Percentiles rank a stretch among this genome's conserved stretches.
Conservation (phyloP, 2,329 filamentous ascomycete genomes). For the Dactylellina parvicollis region DNA sequence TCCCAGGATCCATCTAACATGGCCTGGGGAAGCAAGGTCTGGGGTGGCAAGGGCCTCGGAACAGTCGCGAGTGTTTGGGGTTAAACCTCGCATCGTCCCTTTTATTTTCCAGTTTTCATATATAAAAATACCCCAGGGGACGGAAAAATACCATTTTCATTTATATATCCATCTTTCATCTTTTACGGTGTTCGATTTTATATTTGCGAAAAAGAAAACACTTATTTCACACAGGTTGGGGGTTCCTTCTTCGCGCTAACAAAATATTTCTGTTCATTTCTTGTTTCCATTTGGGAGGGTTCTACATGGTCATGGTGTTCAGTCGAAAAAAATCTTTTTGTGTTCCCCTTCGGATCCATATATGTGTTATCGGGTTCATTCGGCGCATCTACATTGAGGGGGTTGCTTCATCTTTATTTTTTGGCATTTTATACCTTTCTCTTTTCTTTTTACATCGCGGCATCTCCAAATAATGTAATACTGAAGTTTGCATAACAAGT, state of each 20-base stretch:
- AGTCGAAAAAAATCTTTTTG: slow-evolving; percentile 52
- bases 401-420: slow-evolving; percentile 48
- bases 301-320: slow-evolving; percentile 55
- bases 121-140: slow-evolving; percentile 45
- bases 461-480: slow-evolving; percentile 55
- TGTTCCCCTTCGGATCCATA: slow-evolving; percentile 54
- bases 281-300: slow-evolving; percentile 54
- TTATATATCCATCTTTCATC: slow-evolving; percentile 54
- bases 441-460: slow-evolving; percentile 49
- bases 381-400: slow-evolving; percentile 54
- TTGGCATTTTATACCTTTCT: slow-evolving; percentile 50
- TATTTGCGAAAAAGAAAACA: slow-evolving; percentile 52
- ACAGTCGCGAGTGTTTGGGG: slow-evolving; percentile 58
- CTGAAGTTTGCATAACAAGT: slow-evolving; percentile 53
- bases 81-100: slow-evolving; percentile 39
- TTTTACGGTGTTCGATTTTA: slow-evolving; percentile 54
- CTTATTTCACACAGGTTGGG: slow-evolving; percentile 49
- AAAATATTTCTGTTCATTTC: slow-evolving; percentile 35
- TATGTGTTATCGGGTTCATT: slow-evolving; percentile 54
- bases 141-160: slow-evolving; percentile 47
- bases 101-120: slow-evolving; percentile 28
- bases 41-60: slow-evolving; percentile 58
- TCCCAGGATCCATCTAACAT: slow-evolving; percentile 56
- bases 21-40: slow-evolving; percentile 58
- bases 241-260: slow-evolving; percentile 43